Conservation (phyloP, 305 asterid genomes). For the Solanum hybrid region DNA sequence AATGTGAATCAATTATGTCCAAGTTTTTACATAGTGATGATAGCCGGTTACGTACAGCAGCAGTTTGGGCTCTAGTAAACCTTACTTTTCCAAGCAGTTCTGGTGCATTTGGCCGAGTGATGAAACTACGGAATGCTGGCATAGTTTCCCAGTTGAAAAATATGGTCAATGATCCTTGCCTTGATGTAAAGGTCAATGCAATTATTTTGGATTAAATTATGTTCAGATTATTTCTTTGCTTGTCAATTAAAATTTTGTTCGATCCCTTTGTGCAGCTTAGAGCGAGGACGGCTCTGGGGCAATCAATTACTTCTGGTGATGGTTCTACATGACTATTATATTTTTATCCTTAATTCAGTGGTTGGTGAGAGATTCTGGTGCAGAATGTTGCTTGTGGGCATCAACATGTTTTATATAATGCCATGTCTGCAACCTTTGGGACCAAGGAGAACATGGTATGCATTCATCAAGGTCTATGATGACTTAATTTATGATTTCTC, state of each 20-base stretch:
- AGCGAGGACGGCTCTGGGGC: conserved; percentile 47
- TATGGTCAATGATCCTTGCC: conserved; percentile 71
- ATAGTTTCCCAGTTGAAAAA: conserved; percentile 56
- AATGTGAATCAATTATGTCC: conserved; percentile 33
- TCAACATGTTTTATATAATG: conserved; percentile 13
- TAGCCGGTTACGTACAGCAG: conserved; percentile 66
- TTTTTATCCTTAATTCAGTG: conserved; percentile 12
- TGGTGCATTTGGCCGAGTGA: conserved; percentile 45
- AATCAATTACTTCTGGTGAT: conserved; percentile 43
- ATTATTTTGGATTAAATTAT: conserved; percentile 8
- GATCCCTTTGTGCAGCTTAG: conserved; percentile 52
- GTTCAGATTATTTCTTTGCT: neutral
- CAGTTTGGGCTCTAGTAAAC: conserved; percentile 73
- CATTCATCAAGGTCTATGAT: conserved; percentile 19
- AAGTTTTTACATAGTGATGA: conserved; percentile 61
- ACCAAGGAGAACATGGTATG: conserved; percentile 22
- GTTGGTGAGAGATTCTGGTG: conserved; percentile 8
- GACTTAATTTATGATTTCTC: conserved; percentile 3
- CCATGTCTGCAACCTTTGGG: conserved; percentile 14
- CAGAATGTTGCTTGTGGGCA: conserved; percentile 15
- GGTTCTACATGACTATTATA: conserved; percentile 32
- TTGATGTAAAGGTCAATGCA: conserved; percentile 74
- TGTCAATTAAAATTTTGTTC: neutral
- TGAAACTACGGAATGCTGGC: conserved; percentile 54
- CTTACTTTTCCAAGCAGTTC: conserved; percentile 63